These are phyloP conservation scores for Penstemon eatonii DNA, from an alignment of 257 asterid genomes.

Conservation along the genomic window DNA sequence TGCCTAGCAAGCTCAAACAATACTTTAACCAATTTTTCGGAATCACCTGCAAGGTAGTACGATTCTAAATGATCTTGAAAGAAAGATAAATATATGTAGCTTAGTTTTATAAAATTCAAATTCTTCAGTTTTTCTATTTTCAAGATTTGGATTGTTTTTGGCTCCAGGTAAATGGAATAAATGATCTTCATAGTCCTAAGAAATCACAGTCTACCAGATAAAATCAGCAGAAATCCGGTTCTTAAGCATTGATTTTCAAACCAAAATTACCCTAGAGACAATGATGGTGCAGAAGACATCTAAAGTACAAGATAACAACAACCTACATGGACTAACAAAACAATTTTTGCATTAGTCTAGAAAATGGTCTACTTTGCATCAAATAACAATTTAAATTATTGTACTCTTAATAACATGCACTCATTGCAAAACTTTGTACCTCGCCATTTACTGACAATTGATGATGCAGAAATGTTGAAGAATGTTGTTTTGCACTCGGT, in stretches of 20 bases:
- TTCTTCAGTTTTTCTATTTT: neutral
- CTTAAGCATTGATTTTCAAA: too few relatives aligned
- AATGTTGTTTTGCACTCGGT: slow-evolving; percentile 98
- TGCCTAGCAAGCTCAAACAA: slow-evolving; percentile 97
- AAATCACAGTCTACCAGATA: slow-evolving; percentile 3
- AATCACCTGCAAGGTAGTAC: slow-evolving; percentile 70
- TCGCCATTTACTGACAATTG: slow-evolving; percentile 99
- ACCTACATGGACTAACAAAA: neutral
- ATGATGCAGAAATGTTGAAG: slow-evolving; percentile 98
- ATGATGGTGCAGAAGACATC: too few relatives aligned
- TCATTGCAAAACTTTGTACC: slow-evolving; percentile 51
- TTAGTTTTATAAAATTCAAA: slow-evolving; percentile 11
- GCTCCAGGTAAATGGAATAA: neutral
- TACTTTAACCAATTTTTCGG: slow-evolving; percentile 91
- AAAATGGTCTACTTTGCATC: slow-evolving; percentile 5
- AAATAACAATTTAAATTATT: neutral
- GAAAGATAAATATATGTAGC: slow-evolving; percentile 7
- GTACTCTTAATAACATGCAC: slow-evolving; percentile 18
- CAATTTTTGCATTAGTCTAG: slow-evolving; percentile 20
- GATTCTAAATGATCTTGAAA: slow-evolving; percentile 17
- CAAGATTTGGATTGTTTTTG: neutral
- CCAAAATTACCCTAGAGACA: too few relatives aligned
- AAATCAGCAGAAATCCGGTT: too few relatives aligned
- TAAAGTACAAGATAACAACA: too few relatives aligned
- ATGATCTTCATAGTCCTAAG: neutral